Base-by-base conservation (phyloP, 306 rosid genomes). In the Corylus americana region DNA sequence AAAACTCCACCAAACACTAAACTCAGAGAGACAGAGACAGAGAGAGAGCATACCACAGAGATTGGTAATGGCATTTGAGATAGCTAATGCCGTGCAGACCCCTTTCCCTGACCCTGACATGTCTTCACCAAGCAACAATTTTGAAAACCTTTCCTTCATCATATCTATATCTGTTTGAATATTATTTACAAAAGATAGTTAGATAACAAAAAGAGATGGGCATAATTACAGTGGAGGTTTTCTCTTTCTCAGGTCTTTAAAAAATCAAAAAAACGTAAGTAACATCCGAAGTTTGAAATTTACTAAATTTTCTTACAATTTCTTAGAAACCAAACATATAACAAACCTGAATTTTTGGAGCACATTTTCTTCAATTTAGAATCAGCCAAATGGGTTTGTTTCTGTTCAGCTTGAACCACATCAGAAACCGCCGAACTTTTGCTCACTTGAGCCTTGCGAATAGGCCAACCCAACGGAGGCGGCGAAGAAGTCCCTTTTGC, bases 381-480 rank as follows among this genome's bases (percentile, higher is more conserved):
- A 42, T 78, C 89, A 35, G 76, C 87, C 80, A 70, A 78, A 69
- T 55, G 80, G 25, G 88, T 17, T 3, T 82, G 81, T 35, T 84
- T 81, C 68, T 83, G 86, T 25, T 82, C 92, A 70, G 77, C 72
- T 76, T 72, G 82, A 61, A 70, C 71, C 31, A 44, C 58, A 79
- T 80, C 89, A 78, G 88, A 88, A 79, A 68, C 81, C 1, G 75
- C 81, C 1, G 75, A 78, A 74, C 84, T 80, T 61, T 85, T 89
- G 74, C 91, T 74, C 11, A 90, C 67, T 6, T 92, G 87, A 69
- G 97, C 97, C 76, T 93, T 89, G 42, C 91, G 92, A 71, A 95
- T 95, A 48, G 98, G 98, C 98, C 98, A 95, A 22, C 98, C 98
- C 80, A 95, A 88, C 74, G 86, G 91, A 31, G 92, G 29, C 74